phyloP scores from a whole-genome alignment of 768 basidiomycete genomes.

The Postia placenta region DNA sequence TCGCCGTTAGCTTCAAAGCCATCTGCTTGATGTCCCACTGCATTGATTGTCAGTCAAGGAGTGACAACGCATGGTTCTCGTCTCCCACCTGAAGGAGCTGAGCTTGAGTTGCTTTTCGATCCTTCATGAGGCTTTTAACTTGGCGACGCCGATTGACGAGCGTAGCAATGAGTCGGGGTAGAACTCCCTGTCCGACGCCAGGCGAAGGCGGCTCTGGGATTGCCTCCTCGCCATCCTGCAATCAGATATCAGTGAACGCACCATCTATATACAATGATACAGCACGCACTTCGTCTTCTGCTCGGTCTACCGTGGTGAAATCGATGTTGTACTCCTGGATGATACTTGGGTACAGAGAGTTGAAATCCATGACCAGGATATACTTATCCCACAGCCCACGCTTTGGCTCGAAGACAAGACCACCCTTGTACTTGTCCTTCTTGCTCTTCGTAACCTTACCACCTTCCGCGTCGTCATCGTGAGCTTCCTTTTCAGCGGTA shows the following conservation, averaged over 20 bases:
- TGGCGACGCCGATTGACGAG: slow-evolving; percentile 85
- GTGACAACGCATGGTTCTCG: background rate
- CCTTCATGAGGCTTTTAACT: slow-evolving; percentile 95
- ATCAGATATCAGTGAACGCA: background rate
- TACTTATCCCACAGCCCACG: slow-evolving; percentile 94
- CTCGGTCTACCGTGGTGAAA: slow-evolving; percentile 88
- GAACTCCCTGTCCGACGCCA: slow-evolving; percentile 73
- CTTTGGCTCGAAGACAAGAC: slow-evolving; percentile 95
- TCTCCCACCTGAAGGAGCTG: slow-evolving; percentile 73
- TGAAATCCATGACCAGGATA: slow-evolving; percentile 99
- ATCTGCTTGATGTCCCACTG: slow-evolving; percentile 97
- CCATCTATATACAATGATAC: no score
- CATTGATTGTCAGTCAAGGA: background rate
- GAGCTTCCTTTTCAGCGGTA: slow-evolving; percentile 45
- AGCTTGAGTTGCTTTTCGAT: slow-evolving; percentile 60
- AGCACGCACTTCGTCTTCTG: slow-evolving; percentile 44
- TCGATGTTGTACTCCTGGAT: slow-evolving; percentile 99
- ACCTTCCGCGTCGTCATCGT: slow-evolving; percentile 37
- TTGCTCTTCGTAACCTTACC: slow-evolving; percentile 58
- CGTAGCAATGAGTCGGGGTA: slow-evolving; percentile 97
- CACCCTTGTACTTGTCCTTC: slow-evolving; percentile 97
- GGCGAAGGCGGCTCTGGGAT: slow-evolving; percentile 83
- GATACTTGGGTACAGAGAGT: slow-evolving; percentile 97
- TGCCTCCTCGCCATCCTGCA: slow-evolving; percentile 64
- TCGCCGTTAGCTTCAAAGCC: slow-evolving; percentile 95